These are phyloP conservation scores for Orbilia ellipsospora DNA, from an alignment of 2,329 filamentous ascomycete species.

Conservation along the genomic window DNA sequence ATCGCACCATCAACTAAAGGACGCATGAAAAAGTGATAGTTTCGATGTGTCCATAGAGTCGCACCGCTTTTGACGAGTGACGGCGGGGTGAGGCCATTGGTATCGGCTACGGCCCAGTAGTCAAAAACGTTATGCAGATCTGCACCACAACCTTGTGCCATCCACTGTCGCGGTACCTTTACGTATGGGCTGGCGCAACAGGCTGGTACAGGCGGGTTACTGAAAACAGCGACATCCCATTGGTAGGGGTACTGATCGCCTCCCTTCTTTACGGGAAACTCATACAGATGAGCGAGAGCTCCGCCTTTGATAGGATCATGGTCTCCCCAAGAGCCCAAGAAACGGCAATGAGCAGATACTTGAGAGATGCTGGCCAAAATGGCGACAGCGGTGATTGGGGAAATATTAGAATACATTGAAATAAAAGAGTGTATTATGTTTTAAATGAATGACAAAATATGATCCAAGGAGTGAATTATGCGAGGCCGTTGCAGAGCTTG, in stretches of 20 bases:
- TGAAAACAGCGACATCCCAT: conserved; percentile 24
- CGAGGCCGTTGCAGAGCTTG: no score
- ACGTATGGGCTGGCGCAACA: conserved; percentile 1
- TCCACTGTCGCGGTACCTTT: neutral
- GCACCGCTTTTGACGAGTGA: neutral
- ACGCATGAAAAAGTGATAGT: conserved; percentile 23
- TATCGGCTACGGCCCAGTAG: neutral
- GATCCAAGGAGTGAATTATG: no score
- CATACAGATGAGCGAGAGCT: neutral
- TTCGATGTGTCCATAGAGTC: conserved; percentile 13
- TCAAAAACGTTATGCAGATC: neutral
- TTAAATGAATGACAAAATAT: no score
- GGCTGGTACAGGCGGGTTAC: conserved; percentile 12
- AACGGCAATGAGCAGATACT: conserved; percentile 16
- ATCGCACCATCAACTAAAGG: neutral
- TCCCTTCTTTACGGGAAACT: conserved; percentile 3
- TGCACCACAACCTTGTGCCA: conserved; percentile 5
- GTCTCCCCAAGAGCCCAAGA: neutral
- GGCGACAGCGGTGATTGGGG: conserved; percentile 1
- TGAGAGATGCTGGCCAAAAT: conserved; percentile 14
- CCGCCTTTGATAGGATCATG: neutral
- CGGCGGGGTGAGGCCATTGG: neutral
- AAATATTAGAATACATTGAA: no score
- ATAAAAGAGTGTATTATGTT: no score
- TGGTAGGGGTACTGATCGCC: conserved; percentile 1